Evolutionary conservation across 2,329 filamentous ascomycete genomes (phyloP).

Genomic region (Alternaria tenuissima): DNA sequence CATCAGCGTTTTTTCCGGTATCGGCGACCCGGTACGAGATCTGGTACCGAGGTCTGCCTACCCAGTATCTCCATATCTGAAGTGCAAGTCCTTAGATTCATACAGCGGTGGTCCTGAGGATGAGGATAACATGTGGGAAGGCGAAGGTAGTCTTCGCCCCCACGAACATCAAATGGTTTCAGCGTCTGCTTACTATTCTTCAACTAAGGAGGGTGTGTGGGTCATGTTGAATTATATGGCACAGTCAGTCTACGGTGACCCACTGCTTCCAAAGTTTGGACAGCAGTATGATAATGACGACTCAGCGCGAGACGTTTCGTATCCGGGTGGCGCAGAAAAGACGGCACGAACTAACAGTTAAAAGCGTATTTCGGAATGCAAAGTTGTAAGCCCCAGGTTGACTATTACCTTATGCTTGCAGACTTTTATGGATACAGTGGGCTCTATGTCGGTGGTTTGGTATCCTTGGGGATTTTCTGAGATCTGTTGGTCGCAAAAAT

Average conservation of each 20-base stretch:
- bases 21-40: too few relatives aligned
- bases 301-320: too few relatives aligned
- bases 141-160: background rate
- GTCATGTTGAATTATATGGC: too few relatives aligned
- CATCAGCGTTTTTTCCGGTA: background rate
- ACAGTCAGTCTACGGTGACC: background rate
- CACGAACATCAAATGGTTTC: background rate
- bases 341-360: background rate
- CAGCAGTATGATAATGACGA: too few relatives aligned
- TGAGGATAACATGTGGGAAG: too few relatives aligned
- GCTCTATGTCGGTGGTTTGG: background rate
- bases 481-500: background rate
- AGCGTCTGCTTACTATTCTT: background rate
- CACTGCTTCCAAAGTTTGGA: background rate
- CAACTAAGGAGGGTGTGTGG: background rate
- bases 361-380: too few relatives aligned
- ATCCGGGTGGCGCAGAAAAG: background rate
- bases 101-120: too few relatives aligned
- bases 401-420: background rate
- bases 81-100: too few relatives aligned
- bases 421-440: background rate
- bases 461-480: too few relatives aligned
- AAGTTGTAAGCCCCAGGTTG: background rate
- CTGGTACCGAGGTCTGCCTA: background rate
- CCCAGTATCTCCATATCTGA: background rate